Evolutionary conservation across 768 basidiomycete species (phyloP).

Genomic region (Hypholoma sublateritium): DNA sequence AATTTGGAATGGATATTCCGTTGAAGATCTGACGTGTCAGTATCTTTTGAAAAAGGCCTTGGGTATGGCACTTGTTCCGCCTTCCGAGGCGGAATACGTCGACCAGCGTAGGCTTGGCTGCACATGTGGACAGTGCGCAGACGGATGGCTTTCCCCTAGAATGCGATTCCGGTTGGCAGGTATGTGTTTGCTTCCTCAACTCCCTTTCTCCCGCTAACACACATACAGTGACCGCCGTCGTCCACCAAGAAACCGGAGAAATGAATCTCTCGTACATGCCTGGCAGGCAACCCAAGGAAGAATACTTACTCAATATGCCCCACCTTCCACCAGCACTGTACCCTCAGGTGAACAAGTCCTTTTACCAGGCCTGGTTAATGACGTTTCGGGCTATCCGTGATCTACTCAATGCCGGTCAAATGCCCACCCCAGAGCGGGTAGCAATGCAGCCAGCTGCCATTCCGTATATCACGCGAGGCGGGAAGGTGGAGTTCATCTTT

Average conservation of each 20-base stretch:
- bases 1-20: constrained; percentile 9
- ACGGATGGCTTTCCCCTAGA: constrained; percentile 20
- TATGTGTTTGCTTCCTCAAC: not conserved
- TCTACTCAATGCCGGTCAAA: not conserved
- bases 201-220: too few relatives aligned
- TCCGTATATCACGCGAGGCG: constrained; percentile 2
- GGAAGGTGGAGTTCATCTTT: constrained; percentile 12
- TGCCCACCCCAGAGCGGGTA: not conserved
- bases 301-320: not conserved
- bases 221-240: not conserved
- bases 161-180: constrained; percentile 11
- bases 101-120: constrained; percentile 20
- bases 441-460: not conserved
- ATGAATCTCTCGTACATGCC: not conserved
- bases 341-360: not conserved
- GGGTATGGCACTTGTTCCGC: not conserved
- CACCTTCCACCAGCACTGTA: not conserved
- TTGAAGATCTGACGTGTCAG: constrained; percentile 1
- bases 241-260: not conserved
- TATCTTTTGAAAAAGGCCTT: constrained; percentile 8
- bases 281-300: too few relatives aligned
- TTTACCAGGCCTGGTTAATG: not conserved
- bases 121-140: constrained; percentile 20
- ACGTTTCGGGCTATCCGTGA: not conserved
- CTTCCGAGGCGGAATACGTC: constrained; percentile 13